Conservation (phyloP, 75 land plant genomes). For the Pinus taeda region DNA sequence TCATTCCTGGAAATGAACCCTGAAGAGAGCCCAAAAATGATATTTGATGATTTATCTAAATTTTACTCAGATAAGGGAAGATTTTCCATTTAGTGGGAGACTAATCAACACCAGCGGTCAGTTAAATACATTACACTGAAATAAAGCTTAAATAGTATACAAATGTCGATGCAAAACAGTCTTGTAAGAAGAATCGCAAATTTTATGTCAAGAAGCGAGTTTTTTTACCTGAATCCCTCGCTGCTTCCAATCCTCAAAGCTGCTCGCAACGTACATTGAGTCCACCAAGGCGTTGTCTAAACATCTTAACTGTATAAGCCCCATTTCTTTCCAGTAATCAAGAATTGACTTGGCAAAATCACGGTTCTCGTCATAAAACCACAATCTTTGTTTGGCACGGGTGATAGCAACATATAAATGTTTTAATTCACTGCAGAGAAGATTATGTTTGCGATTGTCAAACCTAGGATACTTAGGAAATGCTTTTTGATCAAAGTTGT, state of each 20-base stretch:
- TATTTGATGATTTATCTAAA: too few relatives aligned
- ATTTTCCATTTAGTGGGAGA: too few relatives aligned
- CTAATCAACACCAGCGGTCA: too few relatives aligned
- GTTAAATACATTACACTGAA: too few relatives aligned
- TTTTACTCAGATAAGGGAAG: too few relatives aligned
- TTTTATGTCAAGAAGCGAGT: too few relatives aligned
- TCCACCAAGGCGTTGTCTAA: constrained; percentile 46
- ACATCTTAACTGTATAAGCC: constrained; percentile 35
- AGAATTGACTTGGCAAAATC: constrained; percentile 44
- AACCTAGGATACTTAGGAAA: constrained; percentile 40
- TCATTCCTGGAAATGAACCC: too few relatives aligned
- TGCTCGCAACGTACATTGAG: constrained; percentile 51
- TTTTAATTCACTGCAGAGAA: constrained; percentile 69
- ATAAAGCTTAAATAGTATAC: too few relatives aligned
- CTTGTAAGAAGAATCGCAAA: too few relatives aligned
- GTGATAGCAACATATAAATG: constrained; percentile 77
- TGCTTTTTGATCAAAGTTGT: constrained; percentile 27
- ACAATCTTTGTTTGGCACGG: constrained; percentile 65
- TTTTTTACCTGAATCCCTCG: constrained; percentile 35
- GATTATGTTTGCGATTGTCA: constrained; percentile 50
- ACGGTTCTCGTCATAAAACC: constrained; percentile 62
- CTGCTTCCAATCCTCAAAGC: constrained; percentile 49
- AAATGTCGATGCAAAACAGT: too few relatives aligned
- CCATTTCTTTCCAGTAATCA: constrained; percentile 61
- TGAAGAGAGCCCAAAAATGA: too few relatives aligned